Evolutionary conservation across 106 monocot species (phyloP).

Genomic region (Phalaenopsis equestris): DNA sequence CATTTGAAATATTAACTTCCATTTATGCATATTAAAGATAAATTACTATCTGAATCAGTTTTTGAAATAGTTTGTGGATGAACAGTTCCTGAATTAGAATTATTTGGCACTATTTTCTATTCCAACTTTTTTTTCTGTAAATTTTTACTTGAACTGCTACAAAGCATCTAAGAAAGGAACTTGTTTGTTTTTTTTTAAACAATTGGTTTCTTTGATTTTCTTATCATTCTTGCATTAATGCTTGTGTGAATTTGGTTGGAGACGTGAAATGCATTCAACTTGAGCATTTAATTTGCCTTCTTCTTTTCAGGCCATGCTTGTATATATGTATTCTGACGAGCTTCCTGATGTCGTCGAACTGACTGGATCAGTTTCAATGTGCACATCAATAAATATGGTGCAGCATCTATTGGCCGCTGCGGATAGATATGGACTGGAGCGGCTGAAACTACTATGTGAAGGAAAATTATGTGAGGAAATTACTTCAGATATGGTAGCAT

Average conservation of each 20-base stretch:
- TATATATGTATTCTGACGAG: conserved; percentile 65
- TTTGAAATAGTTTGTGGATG: too few relatives aligned
- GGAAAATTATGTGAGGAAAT: conserved; percentile 56
- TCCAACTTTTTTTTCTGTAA: not conserved
- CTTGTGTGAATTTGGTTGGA: not conserved
- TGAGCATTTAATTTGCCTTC: not conserved
- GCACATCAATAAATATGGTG: conserved; percentile 43
- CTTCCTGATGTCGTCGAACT: conserved; percentile 60
- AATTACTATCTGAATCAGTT: too few relatives aligned
- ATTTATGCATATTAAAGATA: too few relatives aligned
- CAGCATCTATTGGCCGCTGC: conserved; percentile 87
- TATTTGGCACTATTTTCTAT: too few relatives aligned
- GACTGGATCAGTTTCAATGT: conserved; percentile 38
- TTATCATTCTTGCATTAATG: not conserved
- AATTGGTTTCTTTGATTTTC: not conserved
- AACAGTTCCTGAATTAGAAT: too few relatives aligned
- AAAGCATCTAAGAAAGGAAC: not conserved
- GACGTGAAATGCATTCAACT: not conserved
- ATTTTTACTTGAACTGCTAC: not conserved
- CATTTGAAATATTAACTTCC: too few relatives aligned
- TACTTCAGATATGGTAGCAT: conserved; percentile 62
- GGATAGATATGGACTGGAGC: conserved; percentile 77
- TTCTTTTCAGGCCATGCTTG: conserved; percentile 68
- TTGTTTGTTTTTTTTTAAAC: not conserved
- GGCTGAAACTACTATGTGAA: conserved; percentile 71